A percentile compares a stretch with the other conserved stretches of the same genome.
Conservation (phyloP, 257 asterid species). For the Fraxinus excelsior region DNA sequence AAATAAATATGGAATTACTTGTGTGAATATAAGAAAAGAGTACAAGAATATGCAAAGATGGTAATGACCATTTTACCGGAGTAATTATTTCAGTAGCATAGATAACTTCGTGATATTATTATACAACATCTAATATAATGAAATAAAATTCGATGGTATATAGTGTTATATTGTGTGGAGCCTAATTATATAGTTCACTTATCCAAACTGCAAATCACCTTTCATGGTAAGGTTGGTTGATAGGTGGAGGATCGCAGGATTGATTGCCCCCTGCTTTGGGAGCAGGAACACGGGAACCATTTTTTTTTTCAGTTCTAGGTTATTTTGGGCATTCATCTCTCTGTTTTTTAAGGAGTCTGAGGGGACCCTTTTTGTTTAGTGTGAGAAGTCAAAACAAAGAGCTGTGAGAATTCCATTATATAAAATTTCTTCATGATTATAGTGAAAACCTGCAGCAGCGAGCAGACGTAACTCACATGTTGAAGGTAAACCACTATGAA, state of each 20-base stretch:
- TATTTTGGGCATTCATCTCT: neutral
- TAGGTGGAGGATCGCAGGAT: neutral
- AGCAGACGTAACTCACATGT: neutral
- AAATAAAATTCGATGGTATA: neutral
- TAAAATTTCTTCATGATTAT: neutral
- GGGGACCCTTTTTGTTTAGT: neutral
- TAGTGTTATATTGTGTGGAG: neutral
- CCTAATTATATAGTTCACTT: neutral
- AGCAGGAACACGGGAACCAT: neutral
- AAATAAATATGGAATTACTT: slow-evolving; percentile 20
- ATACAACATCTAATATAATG: neutral
- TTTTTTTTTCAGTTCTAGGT: neutral
- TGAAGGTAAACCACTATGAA: neutral
- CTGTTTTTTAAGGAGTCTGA: neutral
- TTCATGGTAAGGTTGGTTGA: neutral
- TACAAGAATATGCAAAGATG: neutral
- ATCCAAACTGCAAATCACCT: neutral
- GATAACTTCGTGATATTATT: neutral
- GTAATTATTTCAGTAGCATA: neutral
- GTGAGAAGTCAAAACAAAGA: neutral
- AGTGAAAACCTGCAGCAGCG: neutral
- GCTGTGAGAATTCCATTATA: neutral
- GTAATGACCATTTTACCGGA: neutral
- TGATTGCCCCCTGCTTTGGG: neutral
- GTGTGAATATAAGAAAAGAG: neutral